These are phyloP conservation scores for Sabuloglossum arenarium DNA, from an alignment of 495 filamentous ascomycete species.

Conservation along the genomic window DNA sequence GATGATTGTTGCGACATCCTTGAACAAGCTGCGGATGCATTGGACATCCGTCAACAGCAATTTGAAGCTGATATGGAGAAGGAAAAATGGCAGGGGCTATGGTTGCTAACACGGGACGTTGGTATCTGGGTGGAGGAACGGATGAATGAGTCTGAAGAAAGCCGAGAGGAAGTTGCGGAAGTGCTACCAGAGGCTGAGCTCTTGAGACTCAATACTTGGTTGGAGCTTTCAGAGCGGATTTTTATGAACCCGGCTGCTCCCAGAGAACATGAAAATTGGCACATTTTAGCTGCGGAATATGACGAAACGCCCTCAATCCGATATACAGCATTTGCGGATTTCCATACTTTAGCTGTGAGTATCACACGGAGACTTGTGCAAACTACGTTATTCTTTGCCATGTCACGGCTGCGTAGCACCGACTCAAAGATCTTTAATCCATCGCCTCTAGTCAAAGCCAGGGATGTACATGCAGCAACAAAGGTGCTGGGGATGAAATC, in stretches of 20 bases:
- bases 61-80: constrained; percentile 33
- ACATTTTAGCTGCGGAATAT: constrained; percentile 16
- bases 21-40: constrained; percentile 40
- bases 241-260: constrained; percentile 57
- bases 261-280: constrained; percentile 43
- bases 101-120: constrained; percentile 27
- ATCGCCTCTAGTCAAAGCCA: constrained; percentile 21
- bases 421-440: constrained; percentile 10
- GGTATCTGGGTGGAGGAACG: constrained; percentile 21
- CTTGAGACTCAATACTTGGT: constrained; percentile 36
- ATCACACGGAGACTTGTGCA: constrained; percentile 49
- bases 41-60: constrained; percentile 34
- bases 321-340: constrained; percentile 47
- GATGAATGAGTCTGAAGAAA: constrained; percentile 13
- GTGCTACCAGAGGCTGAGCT: constrained; percentile 30
- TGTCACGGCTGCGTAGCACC: constrained; percentile 30
- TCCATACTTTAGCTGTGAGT: constrained; percentile 43
- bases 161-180: constrained; percentile 13
- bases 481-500: constrained; percentile 28
- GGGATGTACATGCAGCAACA: constrained; percentile 47
- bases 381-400: constrained; percentile 42
- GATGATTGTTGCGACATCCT: constrained; percentile 41
- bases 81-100: constrained; percentile 30
- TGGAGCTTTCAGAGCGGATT: constrained; percentile 38
- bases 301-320: constrained; percentile 39